phyloP scores from a whole-genome alignment of 345 rosid genomes.

The Hirschfeldia incana region DNA sequence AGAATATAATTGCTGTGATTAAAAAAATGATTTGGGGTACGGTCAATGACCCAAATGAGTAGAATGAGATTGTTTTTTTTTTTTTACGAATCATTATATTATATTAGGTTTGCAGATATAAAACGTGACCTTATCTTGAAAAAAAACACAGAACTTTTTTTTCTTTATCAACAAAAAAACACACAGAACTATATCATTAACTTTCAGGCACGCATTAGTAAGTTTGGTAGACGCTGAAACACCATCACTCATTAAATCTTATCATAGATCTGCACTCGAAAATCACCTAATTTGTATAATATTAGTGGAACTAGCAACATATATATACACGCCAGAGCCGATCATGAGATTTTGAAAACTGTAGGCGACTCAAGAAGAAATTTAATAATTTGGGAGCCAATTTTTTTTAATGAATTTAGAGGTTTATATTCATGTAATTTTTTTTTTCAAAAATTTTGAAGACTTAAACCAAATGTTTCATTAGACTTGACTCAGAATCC shows the following conservation, averaged over 20 bases:
- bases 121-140: neutral
- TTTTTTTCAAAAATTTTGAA: too few relatives aligned
- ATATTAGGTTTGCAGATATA: neutral
- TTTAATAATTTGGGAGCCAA: too few relatives aligned
- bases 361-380: too few relatives aligned
- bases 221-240: neutral
- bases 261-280: neutral
- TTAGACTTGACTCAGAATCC: too few relatives aligned
- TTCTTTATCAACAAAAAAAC: too few relatives aligned
- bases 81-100: conserved; percentile 10
- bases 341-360: too few relatives aligned
- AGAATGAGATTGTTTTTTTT: conserved; percentile 9
- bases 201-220: neutral
- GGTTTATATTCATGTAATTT: too few relatives aligned
- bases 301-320: neutral
- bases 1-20: conserved; percentile 20
- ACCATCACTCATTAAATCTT: neutral
- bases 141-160: neutral
- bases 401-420: too few relatives aligned
- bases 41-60: conserved; percentile 34
- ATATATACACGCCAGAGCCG: neutral
- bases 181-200: too few relatives aligned
- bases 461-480: too few relatives aligned
- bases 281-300: neutral
- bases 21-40: conserved; percentile 7